A percentile compares a stretch with the other conserved stretches of the same genome.
Conservation (phyloP, 306 rosid genomes). For the Biancaea sappan region DNA sequence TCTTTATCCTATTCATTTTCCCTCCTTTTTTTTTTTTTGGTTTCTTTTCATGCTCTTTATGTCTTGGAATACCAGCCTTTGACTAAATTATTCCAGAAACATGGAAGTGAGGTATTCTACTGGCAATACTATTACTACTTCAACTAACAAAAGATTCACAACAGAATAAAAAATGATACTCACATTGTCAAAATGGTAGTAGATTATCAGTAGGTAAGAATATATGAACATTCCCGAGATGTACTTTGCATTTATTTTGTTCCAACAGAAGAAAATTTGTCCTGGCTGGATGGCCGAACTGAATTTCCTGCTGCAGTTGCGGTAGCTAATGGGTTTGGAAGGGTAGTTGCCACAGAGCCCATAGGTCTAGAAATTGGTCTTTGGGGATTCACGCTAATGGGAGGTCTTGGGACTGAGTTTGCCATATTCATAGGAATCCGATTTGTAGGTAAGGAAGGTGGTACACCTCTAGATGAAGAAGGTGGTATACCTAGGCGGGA, state of each 20-base stretch:
- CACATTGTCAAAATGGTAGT: conserved; percentile 28
- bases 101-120: conserved; percentile 6
- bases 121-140: background rate
- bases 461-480: conserved; percentile 54
- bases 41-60: background rate
- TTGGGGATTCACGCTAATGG: conserved; percentile 45
- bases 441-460: conserved; percentile 52
- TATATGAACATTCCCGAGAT: conserved; percentile 11
- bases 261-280: conserved; percentile 50
- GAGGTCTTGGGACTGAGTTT: conserved; percentile 64
- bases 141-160: background rate
- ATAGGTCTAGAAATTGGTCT: conserved; percentile 57
- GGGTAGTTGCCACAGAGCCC: conserved; percentile 42
- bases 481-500: conserved; percentile 65
- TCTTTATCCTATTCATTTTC: background rate
- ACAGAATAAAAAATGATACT: conserved; percentile 25
- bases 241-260: conserved; percentile 37
- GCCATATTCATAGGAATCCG: conserved; percentile 55
- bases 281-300: conserved; percentile 54
- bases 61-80: conserved; percentile 7
- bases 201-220: conserved; percentile 25
- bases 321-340: conserved; percentile 43
- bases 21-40: background rate
- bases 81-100: background rate
- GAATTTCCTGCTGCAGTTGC: conserved; percentile 49